Base-by-base conservation (phyloP, 495 filamentous ascomycete species). In the Xylaria acuta region DNA sequence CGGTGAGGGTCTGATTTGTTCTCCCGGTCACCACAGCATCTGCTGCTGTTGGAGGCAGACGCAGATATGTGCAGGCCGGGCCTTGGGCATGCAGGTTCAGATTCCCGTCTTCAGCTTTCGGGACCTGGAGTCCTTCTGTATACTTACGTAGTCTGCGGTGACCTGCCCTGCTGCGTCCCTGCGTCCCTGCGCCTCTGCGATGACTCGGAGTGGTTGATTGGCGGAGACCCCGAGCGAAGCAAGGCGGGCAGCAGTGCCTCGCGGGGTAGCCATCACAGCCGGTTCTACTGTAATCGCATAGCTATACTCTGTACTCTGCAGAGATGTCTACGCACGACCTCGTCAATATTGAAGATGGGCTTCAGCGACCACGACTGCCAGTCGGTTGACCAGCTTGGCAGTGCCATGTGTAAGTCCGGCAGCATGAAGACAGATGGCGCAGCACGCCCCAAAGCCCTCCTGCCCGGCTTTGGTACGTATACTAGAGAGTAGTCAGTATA, bases 1-100 rank as follows among this genome's bases (percentile, higher is more conserved):
- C 9, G 66, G 51, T 45, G 51, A 69, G 25, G 36, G 53, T 27
- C 66, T 58, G 49, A 18, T 59, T 45, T 59, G 41, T 49, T 62
- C 53, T 47, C 40, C 25, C 22, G 27, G 53, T 58, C 53, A 68
- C 38, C 51, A 58, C 34, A 36, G 66, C 53, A 58, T 30, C 34
- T 58, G 56, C 56, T 22, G 36, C n/a, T 41, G 59, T 12, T 45
- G 41, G 53, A 9, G 41, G 40, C 38, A 60, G 51, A 34, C 11
- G 18, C 32, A 60, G 9, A 43, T 63, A 59, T 69, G 2, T 32
- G 51, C 38, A 32, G 16, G 51, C 40, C 45, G 32, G 67, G 32
- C 67, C 16, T 32, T 20, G n/a, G 14, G 11, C 40, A 49, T 66
- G 70, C 70, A 72, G 51, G 41, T 27, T 51, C 59, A 71, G 69